phyloP scores from a whole-genome alignment of 768 basidiomycete species.

The Trametes coccinea region DNA sequence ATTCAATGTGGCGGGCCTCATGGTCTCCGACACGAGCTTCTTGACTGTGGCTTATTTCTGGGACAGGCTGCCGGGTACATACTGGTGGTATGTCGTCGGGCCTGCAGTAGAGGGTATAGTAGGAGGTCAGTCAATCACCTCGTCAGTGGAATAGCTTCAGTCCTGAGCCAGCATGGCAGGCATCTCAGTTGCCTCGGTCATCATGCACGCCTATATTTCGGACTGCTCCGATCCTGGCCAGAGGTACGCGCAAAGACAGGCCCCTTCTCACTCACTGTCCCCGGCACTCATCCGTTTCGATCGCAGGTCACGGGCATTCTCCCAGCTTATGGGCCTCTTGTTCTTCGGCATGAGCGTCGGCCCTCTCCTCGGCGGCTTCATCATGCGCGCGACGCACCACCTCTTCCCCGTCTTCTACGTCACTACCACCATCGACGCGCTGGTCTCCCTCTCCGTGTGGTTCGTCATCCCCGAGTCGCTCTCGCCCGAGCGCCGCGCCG shows the following conservation, averaged over 20 bases:
- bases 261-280: background rate
- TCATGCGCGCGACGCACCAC: conserved; percentile 57
- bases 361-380: conserved; percentile 65
- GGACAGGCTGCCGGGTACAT: conserved; percentile 70
- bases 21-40: conserved; percentile 65
- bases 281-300: background rate
- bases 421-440: conserved; percentile 48
- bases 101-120: conserved; percentile 66
- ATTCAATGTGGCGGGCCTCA: conserved; percentile 56
- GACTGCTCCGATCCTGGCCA: conserved; percentile 60
- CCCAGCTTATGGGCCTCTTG: conserved; percentile 62
- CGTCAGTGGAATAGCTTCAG: no score
- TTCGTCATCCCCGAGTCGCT: conserved; percentile 80
- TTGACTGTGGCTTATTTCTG: conserved; percentile 63
- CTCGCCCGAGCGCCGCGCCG: conserved; percentile 34
- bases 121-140: conserved; percentile 54
- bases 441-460: conserved; percentile 51
- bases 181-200: conserved; percentile 41
- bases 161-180: background rate
- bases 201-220: conserved; percentile 65
- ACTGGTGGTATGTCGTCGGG: conserved; percentile 74
- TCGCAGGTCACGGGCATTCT: conserved; percentile 62
- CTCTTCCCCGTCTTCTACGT: conserved; percentile 75
- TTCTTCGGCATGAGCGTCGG: conserved; percentile 77
- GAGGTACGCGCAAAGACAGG: conserved; percentile 42